A percentile compares a stretch with the other conserved stretches of the same genome.
Evolutionary conservation across 73 alveolate species (phyloP).

Genomic region (Uronychia binucleata): DNA sequence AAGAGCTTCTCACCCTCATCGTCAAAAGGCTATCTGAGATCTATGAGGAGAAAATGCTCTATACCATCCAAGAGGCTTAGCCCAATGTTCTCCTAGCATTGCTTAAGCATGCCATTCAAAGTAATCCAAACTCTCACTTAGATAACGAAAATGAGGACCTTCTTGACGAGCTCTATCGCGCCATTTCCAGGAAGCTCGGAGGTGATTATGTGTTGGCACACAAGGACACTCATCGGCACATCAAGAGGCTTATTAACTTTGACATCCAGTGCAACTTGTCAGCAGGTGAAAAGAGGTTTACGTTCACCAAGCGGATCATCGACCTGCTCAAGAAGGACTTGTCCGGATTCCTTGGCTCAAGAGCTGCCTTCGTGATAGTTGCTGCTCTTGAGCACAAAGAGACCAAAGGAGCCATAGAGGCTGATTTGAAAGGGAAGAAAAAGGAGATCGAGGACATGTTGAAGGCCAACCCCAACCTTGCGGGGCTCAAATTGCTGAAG

Average conservation of each 20-base stretch:
- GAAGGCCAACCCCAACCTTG: not conserved
- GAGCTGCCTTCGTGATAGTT: slow-evolving; percentile 80
- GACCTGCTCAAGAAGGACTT: slow-evolving; percentile 63
- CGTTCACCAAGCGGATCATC: slow-evolving; percentile 72
- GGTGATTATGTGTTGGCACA: slow-evolving; percentile 76
- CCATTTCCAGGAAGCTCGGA: slow-evolving; percentile 50
- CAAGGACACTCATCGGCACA: slow-evolving; percentile 63
- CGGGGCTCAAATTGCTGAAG: no score
- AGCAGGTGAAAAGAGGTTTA: slow-evolving; percentile 53
- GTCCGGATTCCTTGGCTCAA: slow-evolving; percentile 66
- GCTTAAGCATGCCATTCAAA: slow-evolving; percentile 10
- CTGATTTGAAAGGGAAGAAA: slow-evolving; percentile 16
- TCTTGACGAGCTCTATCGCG: slow-evolving; percentile 67
- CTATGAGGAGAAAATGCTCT: slow-evolving; percentile 36
- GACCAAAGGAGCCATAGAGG: slow-evolving; percentile 43
- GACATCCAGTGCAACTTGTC: slow-evolving; percentile 63
- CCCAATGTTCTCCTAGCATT: slow-evolving; percentile 5
- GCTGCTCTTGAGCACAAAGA: slow-evolving; percentile 71
- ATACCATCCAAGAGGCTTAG: slow-evolving; percentile 17
- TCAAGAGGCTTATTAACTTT: slow-evolving; percentile 64
- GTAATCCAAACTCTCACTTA: not conserved
- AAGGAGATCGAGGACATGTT: not conserved
- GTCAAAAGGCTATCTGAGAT: slow-evolving; percentile 18
- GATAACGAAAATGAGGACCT: slow-evolving; percentile 40
- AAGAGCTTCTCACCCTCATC: slow-evolving; percentile 22